Evolutionary conservation across 768 basidiomycete species (phyloP).

Genomic region (Russula olivacea): DNA sequence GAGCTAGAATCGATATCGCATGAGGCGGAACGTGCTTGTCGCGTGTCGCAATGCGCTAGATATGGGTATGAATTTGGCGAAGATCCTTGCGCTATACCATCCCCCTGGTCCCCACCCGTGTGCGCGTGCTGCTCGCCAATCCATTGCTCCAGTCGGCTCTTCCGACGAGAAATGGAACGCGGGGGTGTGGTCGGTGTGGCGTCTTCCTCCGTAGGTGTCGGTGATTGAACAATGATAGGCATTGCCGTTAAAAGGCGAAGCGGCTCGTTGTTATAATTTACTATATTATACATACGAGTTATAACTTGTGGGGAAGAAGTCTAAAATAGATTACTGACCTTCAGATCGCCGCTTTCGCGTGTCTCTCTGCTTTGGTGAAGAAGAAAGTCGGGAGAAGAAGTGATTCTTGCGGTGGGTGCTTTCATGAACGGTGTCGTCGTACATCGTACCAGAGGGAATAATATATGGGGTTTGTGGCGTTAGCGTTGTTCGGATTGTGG

Average conservation of each 20-base stretch:
- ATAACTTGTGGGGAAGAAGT: background rate
- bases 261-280: background rate
- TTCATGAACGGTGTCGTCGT: conserved; percentile 20
- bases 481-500: background rate
- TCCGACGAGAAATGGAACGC: conserved; percentile 33
- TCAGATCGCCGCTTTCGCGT: conserved; percentile 1
- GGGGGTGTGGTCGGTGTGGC: conserved; percentile 22
- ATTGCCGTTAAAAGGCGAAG: conserved; percentile 11
- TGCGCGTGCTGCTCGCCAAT: conserved; percentile 37
- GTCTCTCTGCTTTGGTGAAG: background rate
- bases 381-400: conserved; percentile 8
- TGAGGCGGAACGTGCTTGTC: conserved; percentile 29
- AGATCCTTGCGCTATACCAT: conserved; percentile 26
- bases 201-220: conserved; percentile 23
- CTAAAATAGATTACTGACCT: conserved; percentile 3
- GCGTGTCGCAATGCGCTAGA: conserved; percentile 38
- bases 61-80: conserved; percentile 35
- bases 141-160: conserved; percentile 42
- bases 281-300: background rate
- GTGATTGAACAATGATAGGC: conserved; percentile 23
- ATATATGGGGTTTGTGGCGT: conserved; percentile 20
- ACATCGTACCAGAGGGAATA: conserved; percentile 18
- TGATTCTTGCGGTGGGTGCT: background rate
- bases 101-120: conserved; percentile 24
- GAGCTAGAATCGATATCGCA: conserved; percentile 32